Percentiles rank a stretch among this genome's conserved stretches.
phyloP scores from a whole-genome alignment of 2,329 filamentous ascomycete genomes.

The Pseudogymnoascus sp. region DNA sequence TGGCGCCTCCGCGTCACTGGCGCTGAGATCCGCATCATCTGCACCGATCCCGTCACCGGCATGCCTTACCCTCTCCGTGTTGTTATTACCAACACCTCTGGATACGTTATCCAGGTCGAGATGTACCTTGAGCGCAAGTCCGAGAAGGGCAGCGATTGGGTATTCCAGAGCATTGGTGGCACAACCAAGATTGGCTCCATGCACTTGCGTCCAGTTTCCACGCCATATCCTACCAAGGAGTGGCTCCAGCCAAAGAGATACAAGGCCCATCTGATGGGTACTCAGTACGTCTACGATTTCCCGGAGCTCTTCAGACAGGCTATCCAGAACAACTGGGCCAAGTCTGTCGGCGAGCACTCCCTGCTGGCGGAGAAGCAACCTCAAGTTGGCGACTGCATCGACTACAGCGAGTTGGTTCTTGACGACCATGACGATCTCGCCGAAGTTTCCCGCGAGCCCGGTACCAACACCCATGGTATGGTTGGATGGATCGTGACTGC shows the following conservation, averaged over 20 bases:
- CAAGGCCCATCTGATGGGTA: constrained; percentile 98
- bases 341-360: constrained; percentile 65
- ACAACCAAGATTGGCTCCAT: constrained; percentile 92
- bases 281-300: constrained; percentile 99
- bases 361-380: constrained; percentile 73
- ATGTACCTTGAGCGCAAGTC: constrained; percentile 97
- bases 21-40: constrained; percentile 97
- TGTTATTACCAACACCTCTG: constrained; percentile 95
- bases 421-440: constrained; percentile 88
- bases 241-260: constrained; percentile 98
- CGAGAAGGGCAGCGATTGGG: constrained; percentile 87
- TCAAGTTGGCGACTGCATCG: constrained; percentile 79
- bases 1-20: constrained; percentile 96
- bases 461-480: constrained; percentile 95
- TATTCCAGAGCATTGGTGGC: constrained; percentile 95
- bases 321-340: constrained; percentile 88
- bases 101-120: constrained; percentile 95
- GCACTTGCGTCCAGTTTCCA: constrained; percentile 84
- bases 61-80: constrained; percentile 87
- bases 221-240: constrained; percentile 96
- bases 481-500: constrained; percentile 96
- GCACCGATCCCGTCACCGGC: constrained; percentile 80
- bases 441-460: constrained; percentile 89
- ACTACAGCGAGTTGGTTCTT: constrained; percentile 87
- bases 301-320: constrained; percentile 98